Conservation (phyloP, 2,329 filamentous ascomycete species). For the Epichloe gansuensis region DNA sequence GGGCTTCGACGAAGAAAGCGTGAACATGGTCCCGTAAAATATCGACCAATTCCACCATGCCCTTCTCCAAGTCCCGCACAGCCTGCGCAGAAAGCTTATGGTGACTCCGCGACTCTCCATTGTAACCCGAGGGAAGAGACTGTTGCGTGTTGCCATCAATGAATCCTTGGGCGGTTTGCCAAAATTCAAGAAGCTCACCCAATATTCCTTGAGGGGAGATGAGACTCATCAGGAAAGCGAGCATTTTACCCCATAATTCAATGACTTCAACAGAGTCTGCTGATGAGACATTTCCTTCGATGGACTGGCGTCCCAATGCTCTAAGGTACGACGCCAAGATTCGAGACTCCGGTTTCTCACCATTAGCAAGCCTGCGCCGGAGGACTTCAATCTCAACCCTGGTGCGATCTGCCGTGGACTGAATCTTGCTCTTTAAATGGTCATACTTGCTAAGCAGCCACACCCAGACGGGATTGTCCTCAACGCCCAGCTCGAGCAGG, state of each 20-base stretch:
- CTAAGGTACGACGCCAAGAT: conserved; percentile 65
- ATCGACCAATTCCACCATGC: conserved; percentile 69
- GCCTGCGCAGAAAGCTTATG: conserved; percentile 66
- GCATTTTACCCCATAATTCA: conserved; percentile 86
- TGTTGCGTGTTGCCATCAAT: conserved; percentile 76
- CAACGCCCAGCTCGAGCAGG: conserved; percentile 83
- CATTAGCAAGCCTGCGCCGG: conserved; percentile 64
- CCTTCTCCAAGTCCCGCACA: conserved; percentile 60
- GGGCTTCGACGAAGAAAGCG: conserved; percentile 74
- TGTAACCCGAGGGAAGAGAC: conserved; percentile 66
- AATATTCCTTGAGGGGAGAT: conserved; percentile 71
- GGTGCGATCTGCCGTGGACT: conserved; percentile 67
- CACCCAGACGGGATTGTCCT: conserved; percentile 92
- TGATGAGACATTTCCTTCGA: conserved; percentile 47
- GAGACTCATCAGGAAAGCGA: conserved; percentile 59
- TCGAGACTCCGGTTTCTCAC: conserved; percentile 57
- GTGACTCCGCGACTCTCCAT: conserved; percentile 68
- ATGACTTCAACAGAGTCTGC: conserved; percentile 73
- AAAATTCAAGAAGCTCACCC: conserved; percentile 85
- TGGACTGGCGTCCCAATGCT: conserved; percentile 54
- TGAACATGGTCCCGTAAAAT: conserved; percentile 69
- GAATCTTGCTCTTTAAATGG: conserved; percentile 76
- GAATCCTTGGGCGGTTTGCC: conserved; percentile 84
- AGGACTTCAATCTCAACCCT: conserved; percentile 88
- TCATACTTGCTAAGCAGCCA: conserved; percentile 89